A percentile compares a stretch with the other conserved stretches of the same genome.
phyloP scores from a whole-genome alignment of 208 protist genomes.

The Porcisia deanei region DNA sequence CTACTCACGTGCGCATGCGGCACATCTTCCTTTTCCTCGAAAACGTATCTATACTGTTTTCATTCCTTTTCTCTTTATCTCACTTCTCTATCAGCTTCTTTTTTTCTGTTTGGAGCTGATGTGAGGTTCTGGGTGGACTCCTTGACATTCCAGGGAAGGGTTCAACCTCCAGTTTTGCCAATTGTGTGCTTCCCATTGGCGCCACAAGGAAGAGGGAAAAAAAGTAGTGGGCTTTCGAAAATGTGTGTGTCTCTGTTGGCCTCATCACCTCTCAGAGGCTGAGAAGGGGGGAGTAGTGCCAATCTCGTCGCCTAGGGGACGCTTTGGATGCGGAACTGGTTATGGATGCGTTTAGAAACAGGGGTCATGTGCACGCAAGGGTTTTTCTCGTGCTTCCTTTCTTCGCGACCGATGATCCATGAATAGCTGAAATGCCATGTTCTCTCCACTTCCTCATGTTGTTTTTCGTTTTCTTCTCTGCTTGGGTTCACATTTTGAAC shows the following conservation, averaged over 20 bases:
- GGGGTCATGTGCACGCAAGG: background rate
- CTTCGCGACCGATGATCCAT: background rate
- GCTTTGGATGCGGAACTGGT: background rate
- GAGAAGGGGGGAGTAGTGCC: background rate
- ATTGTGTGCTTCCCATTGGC: background rate
- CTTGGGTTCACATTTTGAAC: background rate
- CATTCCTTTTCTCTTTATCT: background rate
- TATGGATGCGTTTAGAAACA: background rate
- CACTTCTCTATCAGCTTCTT: constrained; percentile 10
- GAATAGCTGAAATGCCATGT: background rate
- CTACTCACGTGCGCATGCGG: background rate
- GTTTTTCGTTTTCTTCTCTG: background rate
- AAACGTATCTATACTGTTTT: constrained; percentile 7
- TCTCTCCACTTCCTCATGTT: background rate
- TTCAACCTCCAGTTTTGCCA: background rate
- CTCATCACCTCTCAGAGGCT: background rate
- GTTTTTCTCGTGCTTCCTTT: background rate
- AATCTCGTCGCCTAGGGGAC: background rate
- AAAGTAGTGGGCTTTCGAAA: background rate
- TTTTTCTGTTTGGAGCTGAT: constrained; percentile 15
- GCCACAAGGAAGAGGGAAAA: background rate
- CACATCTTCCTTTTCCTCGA: background rate
- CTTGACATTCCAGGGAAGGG: background rate
- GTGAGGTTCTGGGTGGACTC: background rate
- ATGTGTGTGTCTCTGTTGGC: background rate